A percentile compares a stretch with the other conserved stretches of the same genome.
phyloP scores from a whole-genome alignment of 2,329 filamentous ascomycete genomes.

The Helotiales sp. region DNA sequence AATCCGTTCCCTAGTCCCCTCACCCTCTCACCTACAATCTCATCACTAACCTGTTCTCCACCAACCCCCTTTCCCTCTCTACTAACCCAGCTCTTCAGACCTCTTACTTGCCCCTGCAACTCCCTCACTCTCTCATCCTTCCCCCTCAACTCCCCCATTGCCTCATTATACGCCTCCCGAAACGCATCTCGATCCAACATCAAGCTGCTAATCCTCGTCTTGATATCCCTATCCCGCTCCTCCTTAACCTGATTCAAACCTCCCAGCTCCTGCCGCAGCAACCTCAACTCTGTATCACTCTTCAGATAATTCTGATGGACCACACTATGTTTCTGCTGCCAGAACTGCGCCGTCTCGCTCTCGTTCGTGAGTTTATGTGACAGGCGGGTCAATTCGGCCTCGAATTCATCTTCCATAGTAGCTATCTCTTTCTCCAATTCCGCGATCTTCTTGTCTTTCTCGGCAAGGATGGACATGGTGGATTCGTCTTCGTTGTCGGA shows the following conservation, averaged over 20 bases:
- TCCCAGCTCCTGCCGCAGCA: slow-evolving; percentile 48
- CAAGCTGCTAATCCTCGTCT: slow-evolving; percentile 29
- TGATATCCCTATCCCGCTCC: slow-evolving; percentile 31
- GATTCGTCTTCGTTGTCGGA: slow-evolving; percentile 15
- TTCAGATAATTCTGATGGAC: slow-evolving; percentile 54
- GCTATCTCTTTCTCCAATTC: slow-evolving; percentile 53
- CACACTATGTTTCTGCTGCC: slow-evolving; percentile 55
- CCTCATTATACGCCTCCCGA: slow-evolving; percentile 48
- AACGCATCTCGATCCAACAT: slow-evolving; percentile 39
- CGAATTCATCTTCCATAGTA: slow-evolving; percentile 54
- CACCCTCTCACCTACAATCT: slow-evolving; percentile 64
- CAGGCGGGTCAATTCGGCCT: slow-evolving; percentile 52
- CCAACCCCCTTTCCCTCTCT: slow-evolving; percentile 58
- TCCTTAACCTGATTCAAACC: slow-evolving; percentile 32
- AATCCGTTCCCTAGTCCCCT: slow-evolving; percentile 63
- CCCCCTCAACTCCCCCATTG: slow-evolving; percentile 46
- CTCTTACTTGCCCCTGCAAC: slow-evolving; percentile 60
- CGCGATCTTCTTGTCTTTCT: slow-evolving; percentile 54
- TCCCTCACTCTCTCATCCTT: slow-evolving; percentile 57
- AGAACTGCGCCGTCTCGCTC: slow-evolving; percentile 55
- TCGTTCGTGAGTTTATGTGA: slow-evolving; percentile 45
- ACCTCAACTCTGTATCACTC: slow-evolving; percentile 52
- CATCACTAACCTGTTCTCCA: slow-evolving; percentile 59
- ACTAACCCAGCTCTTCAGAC: slow-evolving; percentile 72
- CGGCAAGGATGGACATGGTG: slow-evolving; percentile 20